phyloP scores from a whole-genome alignment of 148 eudicot species.

The Persicaria maculosa region DNA sequence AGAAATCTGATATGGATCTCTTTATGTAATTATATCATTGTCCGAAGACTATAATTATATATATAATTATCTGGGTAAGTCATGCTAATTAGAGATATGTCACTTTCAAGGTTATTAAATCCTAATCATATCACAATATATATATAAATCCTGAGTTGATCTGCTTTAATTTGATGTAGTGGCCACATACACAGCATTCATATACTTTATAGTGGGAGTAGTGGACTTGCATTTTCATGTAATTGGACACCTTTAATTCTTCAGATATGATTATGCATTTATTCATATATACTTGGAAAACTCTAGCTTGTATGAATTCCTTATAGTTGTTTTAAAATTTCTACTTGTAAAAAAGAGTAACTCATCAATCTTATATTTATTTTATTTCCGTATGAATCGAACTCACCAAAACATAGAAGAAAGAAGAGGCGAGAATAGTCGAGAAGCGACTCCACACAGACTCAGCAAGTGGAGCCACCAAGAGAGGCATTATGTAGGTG shows the following conservation, averaged over 20 bases:
- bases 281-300: neutral
- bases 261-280: neutral
- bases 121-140: neutral
- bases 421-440: conserved; percentile 55
- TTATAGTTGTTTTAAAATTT: too few relatives aligned
- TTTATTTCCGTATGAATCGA: neutral
- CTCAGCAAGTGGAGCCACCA: conserved; percentile 74
- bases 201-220: neutral
- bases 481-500: conserved; percentile 74
- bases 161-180: neutral
- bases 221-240: neutral
- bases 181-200: conserved; percentile 5
- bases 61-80: too few relatives aligned
- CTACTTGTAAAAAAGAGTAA: too few relatives aligned
- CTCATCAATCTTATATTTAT: neutral
- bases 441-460: conserved; percentile 63
- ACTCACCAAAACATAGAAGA: conserved; percentile 58
- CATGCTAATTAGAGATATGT: neutral
- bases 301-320: too few relatives aligned
- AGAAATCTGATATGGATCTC: too few relatives aligned
- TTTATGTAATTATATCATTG: too few relatives aligned
- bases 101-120: neutral
- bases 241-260: neutral
- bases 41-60: too few relatives aligned
- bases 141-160: neutral